A percentile compares a stretch with the other conserved stretches of the same genome.
Conservation (phyloP, 257 asterid species). For the Paraleonurus japonicus region DNA sequence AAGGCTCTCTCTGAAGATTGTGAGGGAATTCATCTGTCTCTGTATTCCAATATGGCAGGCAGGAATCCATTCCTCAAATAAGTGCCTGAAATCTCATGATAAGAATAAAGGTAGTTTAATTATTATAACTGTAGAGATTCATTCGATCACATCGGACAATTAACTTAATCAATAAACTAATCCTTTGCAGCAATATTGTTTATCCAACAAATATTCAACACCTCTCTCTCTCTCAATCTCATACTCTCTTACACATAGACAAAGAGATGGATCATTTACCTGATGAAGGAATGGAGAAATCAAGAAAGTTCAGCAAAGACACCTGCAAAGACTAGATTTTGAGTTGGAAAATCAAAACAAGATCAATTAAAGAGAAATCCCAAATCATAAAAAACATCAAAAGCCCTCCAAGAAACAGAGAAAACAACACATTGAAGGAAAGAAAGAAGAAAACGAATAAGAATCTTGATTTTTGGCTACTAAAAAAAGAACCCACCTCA, state of each 20-base stretch:
- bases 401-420: not conserved
- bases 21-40: conserved; percentile 41
- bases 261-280: not conserved
- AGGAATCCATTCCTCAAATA: conserved; percentile 49
- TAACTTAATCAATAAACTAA: not conserved
- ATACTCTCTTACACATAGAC: not conserved
- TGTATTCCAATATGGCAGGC: conserved; percentile 60
- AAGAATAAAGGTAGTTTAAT: not conserved
- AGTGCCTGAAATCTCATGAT: conserved; percentile 8
- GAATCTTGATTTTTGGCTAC: conserved; percentile 22
- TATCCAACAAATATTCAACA: not conserved
- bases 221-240: conserved; percentile 4
- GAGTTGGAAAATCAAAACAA: not conserved
- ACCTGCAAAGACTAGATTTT: not conserved
- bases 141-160: conserved; percentile 6
- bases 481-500: conserved; percentile 17
- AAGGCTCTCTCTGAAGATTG: conserved; percentile 46
- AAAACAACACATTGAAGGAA: not conserved
- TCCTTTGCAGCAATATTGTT: not conserved
- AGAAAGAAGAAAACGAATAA: not conserved
- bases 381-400: conserved; percentile 1
- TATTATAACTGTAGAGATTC: conserved; percentile 3
- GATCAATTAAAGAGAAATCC: not conserved
- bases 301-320: not conserved
- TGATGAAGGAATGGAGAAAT: not conserved